Percentiles rank a stretch among this genome's conserved stretches.
phyloP scores from a whole-genome alignment of 768 basidiomycete genomes.

The Holtermanniella nyarrowii region DNA sequence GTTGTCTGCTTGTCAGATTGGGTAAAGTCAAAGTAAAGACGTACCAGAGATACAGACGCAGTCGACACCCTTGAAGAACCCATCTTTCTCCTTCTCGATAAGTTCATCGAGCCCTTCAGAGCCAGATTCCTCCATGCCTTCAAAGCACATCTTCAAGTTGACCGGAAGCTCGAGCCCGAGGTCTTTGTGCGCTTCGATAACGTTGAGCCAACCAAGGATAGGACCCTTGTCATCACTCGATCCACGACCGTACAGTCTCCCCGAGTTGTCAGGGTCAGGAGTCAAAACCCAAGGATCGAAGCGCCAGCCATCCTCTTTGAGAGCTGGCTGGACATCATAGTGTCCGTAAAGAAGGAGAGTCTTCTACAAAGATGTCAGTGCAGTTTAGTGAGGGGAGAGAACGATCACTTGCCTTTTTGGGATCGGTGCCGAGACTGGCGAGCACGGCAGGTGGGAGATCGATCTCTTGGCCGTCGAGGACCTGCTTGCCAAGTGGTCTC shows the following conservation, averaged over 20 bases:
- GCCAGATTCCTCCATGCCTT: slow-evolving; percentile 93
- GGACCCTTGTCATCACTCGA: slow-evolving; percentile 88
- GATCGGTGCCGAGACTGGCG: slow-evolving; percentile 69
- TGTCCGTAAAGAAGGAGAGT: slow-evolving; percentile 89
- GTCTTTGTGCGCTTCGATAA: slow-evolving; percentile 68
- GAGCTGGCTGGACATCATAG: slow-evolving; percentile 80
- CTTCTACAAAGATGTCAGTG: slow-evolving; percentile 45
- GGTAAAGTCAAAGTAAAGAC: background rate
- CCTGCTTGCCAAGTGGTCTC: slow-evolving; percentile 66
- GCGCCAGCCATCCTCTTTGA: slow-evolving; percentile 68
- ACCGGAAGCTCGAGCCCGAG: slow-evolving; percentile 62
- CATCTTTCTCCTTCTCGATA: slow-evolving; percentile 60
- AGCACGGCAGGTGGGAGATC: slow-evolving; percentile 73
- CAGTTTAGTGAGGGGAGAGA: background rate
- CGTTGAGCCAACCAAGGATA: slow-evolving; percentile 77
- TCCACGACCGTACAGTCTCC: slow-evolving; percentile 71
- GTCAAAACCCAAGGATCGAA: slow-evolving; percentile 73
- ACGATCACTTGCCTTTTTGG: slow-evolving; percentile 48
- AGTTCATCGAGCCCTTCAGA: slow-evolving; percentile 83
- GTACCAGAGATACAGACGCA: slow-evolving; percentile 68
- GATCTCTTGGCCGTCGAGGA: slow-evolving; percentile 59
- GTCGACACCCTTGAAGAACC: slow-evolving; percentile 79
- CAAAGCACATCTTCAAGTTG: slow-evolving; percentile 83
- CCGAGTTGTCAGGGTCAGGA: slow-evolving; percentile 46
- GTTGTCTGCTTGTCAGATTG: slow-evolving; percentile 8